Conservation (phyloP, 176 grass and related monocot genomes). For the Lolium rigidum region DNA sequence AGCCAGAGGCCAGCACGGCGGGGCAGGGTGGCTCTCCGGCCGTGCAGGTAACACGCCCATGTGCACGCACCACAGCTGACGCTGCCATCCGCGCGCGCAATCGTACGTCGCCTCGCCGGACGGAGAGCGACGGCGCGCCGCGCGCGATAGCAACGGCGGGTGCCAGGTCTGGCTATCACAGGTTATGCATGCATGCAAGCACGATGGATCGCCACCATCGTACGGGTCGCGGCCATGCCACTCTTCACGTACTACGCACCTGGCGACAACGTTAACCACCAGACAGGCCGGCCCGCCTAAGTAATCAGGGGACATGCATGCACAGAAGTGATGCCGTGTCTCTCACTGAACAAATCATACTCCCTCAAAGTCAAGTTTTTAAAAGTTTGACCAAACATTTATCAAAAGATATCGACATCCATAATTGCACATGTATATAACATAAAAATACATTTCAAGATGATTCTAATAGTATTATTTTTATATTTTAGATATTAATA, state of each 20-base stretch:
- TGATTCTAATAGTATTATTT: too few species aligned
- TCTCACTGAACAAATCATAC: too few species aligned
- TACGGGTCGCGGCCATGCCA: neutral
- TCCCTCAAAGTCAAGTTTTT: too few species aligned
- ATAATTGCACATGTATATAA: too few species aligned
- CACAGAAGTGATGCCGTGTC: neutral
- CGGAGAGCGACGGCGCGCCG: too few species aligned
- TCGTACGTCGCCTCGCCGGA: too few species aligned
- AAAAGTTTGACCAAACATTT: too few species aligned
- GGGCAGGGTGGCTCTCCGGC: neutral
- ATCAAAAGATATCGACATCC: too few species aligned
- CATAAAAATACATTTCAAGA: too few species aligned
- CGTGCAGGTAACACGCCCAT: neutral
- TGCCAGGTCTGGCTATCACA: neutral
- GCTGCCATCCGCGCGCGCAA: neutral
- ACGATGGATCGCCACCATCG: neutral
- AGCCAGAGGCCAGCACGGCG: conserved; percentile 12
- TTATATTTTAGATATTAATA: too few species aligned
- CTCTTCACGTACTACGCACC: conserved; percentile 20
- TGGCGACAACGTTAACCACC: neutral
- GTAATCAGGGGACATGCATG: conserved; percentile 1
- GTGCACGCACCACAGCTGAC: neutral
- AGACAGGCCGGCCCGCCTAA: conserved; percentile 22
- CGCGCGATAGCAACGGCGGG: conserved; percentile 6
- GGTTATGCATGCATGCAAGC: neutral